These are phyloP conservation scores for Diaporthe destruens DNA, from an alignment of 2,329 filamentous ascomycete species.

Conservation along the genomic window DNA sequence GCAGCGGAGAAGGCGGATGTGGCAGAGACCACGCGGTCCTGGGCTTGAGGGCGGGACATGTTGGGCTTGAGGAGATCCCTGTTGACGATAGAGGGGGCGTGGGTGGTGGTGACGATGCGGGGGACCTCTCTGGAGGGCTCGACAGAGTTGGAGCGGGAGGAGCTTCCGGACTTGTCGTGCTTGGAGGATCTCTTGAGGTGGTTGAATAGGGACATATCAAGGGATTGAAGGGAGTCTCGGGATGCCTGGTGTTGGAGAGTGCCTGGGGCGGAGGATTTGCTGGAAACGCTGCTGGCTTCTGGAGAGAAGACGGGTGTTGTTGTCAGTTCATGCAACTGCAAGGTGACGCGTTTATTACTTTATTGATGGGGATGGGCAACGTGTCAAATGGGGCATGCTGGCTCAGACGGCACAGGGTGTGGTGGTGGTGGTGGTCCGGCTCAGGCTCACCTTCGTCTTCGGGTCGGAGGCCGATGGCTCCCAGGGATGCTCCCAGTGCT, in stretches of 20 bases:
- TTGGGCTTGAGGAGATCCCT: slow-evolving; percentile 39
- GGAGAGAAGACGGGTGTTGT: slow-evolving; percentile 33
- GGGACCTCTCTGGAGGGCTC: slow-evolving; percentile 38
- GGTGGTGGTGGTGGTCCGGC: background rate
- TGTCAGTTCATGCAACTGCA: slow-evolving; percentile 37
- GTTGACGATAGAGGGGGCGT: slow-evolving; percentile 41
- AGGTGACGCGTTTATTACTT: slow-evolving; percentile 36
- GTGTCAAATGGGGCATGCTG: slow-evolving; percentile 34
- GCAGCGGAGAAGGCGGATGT: slow-evolving; percentile 39
- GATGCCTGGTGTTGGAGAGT: slow-evolving; percentile 40
- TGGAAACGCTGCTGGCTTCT: slow-evolving; percentile 41
- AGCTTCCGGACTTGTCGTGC: slow-evolving; percentile 38
- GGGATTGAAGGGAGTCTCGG: slow-evolving; percentile 40
- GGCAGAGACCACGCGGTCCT: slow-evolving; percentile 38
- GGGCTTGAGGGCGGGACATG: slow-evolving; percentile 38
- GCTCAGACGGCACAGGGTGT: background rate
- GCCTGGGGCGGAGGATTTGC: slow-evolving; percentile 39
- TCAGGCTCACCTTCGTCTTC: slow-evolving; percentile 42
- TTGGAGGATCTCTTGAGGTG: slow-evolving; percentile 40
- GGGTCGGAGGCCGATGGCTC: slow-evolving; percentile 39
- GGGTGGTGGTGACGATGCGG: slow-evolving; percentile 42
- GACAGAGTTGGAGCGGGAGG: slow-evolving; percentile 38
- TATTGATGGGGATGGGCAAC: slow-evolving; percentile 42
- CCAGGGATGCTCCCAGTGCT: slow-evolving; percentile 40
- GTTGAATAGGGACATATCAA: slow-evolving; percentile 42